Evolutionary conservation across 805 yeast species (phyloP), one percentile per base, ranked within the genome.

Genomic region (Wickerhamomyces pijperi): DNA sequence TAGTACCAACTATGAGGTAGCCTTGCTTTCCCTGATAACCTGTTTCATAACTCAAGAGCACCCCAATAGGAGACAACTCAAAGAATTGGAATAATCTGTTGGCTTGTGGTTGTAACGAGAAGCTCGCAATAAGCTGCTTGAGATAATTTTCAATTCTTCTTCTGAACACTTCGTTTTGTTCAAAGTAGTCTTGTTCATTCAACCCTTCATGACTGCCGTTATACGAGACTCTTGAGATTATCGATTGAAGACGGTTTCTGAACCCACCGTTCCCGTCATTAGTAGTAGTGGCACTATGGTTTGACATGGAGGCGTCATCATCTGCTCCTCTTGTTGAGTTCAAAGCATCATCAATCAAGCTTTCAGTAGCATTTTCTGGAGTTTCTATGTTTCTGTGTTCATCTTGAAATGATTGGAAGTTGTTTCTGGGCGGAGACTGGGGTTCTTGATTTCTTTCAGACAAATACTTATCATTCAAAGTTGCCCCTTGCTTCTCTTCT

Each of bases 11-110:
- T 39, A 82, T 74, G 42, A 90, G 58, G 37, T 76, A 74, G 2
- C 98, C 99, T 59, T 92, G 96, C 50, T 87, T 92, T 1, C 97
- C 95, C 40, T 76, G 76, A 52, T 69, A 82, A 0, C 84, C 82
- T 21, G 76, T 72, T 56, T 92, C 98, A 46, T 84, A 78, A 36
- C 90, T 79, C 32, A 92, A 64, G 36, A 87, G 64, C 8, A 92
- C 76, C 6, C 95, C 84, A 46, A 92, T 72, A 1, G 95, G 94
- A 0, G 97, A 87, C 14, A 92, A 62, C 51, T 92, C 98, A 43
- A 90, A 75, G 55, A 92, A 92, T 44, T 82, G 88, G 50, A 92
- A 82, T 11, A 92, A 55, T 42, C 81, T 68, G 53, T 86, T 87
- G 0, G 94, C 78, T 50, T 85, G 95, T 0, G 95, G 85, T 37